Conservation (phyloP, 1,284 basidiomycete species). For the Fomitopsis betulina region DNA sequence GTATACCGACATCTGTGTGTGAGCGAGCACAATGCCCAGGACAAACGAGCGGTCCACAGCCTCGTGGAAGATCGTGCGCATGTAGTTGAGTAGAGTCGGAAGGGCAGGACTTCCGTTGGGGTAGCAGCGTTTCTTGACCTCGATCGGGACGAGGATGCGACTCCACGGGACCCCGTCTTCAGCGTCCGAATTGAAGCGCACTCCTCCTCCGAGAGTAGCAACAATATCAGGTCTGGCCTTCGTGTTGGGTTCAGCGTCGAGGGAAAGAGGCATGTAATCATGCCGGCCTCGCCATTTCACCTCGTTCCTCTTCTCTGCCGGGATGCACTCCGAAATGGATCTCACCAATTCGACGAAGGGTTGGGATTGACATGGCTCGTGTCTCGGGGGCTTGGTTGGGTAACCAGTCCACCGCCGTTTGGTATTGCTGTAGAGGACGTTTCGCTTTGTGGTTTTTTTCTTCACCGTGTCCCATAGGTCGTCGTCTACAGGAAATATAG, state of each 20-base stretch:
- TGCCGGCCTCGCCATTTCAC: not conserved
- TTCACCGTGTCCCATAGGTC: not conserved
- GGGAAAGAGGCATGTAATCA: not conserved
- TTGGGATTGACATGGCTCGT: not conserved
- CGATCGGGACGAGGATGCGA: not conserved
- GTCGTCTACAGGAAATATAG: not conserved
- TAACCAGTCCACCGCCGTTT: not conserved
- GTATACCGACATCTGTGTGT: not conserved
- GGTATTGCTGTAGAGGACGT: not conserved
- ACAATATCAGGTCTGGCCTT: not conserved
- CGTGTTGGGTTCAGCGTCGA: not conserved
- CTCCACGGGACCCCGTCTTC: not conserved
- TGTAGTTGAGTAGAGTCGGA: not conserved
- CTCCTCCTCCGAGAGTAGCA: not conserved
- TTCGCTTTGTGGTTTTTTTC: no score
- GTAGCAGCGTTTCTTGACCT: not conserved
- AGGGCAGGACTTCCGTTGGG: not conserved
- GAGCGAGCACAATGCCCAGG: constrained; percentile 1
- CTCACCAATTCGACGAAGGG: not conserved
- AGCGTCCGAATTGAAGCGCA: no score
- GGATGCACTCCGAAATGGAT: not conserved
- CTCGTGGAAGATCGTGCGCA: not conserved
- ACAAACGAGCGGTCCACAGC: not conserved
- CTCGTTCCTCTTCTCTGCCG: not conserved
- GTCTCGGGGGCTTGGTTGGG: constrained; percentile 28